phyloP scores from a whole-genome alignment of 2,329 filamentous ascomycete genomes.

The Ceratocystis variospora region DNA sequence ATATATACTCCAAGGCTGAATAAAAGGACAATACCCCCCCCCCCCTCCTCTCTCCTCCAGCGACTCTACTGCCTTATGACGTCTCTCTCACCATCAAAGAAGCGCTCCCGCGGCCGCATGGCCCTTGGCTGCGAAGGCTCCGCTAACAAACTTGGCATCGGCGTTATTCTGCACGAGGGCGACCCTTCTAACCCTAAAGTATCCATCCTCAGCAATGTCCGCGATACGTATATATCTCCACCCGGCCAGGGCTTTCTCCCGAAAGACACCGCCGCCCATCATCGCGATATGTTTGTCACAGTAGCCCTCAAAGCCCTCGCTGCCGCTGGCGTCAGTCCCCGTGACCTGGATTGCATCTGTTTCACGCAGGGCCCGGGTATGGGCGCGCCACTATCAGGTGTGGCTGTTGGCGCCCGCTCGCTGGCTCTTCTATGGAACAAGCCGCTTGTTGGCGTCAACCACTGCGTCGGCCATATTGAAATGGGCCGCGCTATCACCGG shows the following conservation, averaged over 20 bases:
- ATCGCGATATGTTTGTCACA: constrained; percentile 69
- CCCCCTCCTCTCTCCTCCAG: background rate
- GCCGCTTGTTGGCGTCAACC: constrained; percentile 88
- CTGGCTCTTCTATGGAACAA: constrained; percentile 73
- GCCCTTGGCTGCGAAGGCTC: constrained; percentile 66
- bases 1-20: no score
- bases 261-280: constrained; percentile 89
- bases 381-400: constrained; percentile 80
- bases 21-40: no score
- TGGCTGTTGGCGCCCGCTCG: constrained; percentile 73
- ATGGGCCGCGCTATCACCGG: constrained; percentile 93
- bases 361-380: constrained; percentile 94
- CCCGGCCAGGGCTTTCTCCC: constrained; percentile 90
- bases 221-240: constrained; percentile 84
- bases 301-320: constrained; percentile 68
- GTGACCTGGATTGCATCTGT: constrained; percentile 79
- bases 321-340: constrained; percentile 46
- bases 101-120: constrained; percentile 29
- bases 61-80: background rate
- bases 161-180: constrained; percentile 67
- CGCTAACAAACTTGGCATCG: constrained; percentile 94
- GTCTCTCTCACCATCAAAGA: constrained; percentile 22
- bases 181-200: constrained; percentile 38
- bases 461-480: constrained; percentile 97
- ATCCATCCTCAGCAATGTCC: constrained; percentile 73